Evolutionary conservation across 192 early-diverging fungal species (phyloP), one percentile per base, ranked within the genome.

Genomic region (Coemansia sp.): DNA sequence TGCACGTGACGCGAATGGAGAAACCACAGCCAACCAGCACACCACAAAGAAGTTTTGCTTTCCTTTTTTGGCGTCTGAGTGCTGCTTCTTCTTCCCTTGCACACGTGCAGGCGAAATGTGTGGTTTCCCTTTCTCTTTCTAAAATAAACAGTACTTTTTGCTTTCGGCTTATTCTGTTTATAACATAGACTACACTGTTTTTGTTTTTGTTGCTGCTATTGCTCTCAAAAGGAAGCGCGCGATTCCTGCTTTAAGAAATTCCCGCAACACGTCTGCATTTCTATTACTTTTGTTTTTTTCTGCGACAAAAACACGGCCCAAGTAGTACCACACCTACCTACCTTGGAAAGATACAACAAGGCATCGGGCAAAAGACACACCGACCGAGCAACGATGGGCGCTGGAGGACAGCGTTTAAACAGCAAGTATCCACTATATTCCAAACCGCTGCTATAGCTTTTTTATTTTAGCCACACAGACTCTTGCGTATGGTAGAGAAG

Each of bases 391-490:
- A 67, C 71, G 49, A 52, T 52, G 49, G 49, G 49, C 6, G 49
- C 49, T 21, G 49, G 63, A 23, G 58, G 49, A 8, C 69, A 76
- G 43, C 78, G 78, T 23, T 53, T 61, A 63, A 75, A 72, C 66
- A 61, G 78, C 72, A 76, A 45, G 73, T 62, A 41, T 52, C 49
- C 8, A 52, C 6, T 10, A 14, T n/a, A 48, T 8, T n/a, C 6
- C 20, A 24, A 6, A 24, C 21, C 24, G 12, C 24, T 1, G 18
- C 16, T 48, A n/a, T n/a, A n/a, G 1, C n/a, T 11, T 14, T 48
- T 48, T 48, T 48, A 16, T n/a, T 11, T n/a, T 48, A n/a, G 16
- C 10, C 46, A n/a, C 16, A 48, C 18, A 48, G 11, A n/a, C 46
- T 16, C 5, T n/a, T 16, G 11, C 44, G n/a, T n/a, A n/a, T 45